These are phyloP conservation scores for Leavenworthia alabamica DNA, from an alignment of 345 rosid species.

Conservation along the genomic window DNA sequence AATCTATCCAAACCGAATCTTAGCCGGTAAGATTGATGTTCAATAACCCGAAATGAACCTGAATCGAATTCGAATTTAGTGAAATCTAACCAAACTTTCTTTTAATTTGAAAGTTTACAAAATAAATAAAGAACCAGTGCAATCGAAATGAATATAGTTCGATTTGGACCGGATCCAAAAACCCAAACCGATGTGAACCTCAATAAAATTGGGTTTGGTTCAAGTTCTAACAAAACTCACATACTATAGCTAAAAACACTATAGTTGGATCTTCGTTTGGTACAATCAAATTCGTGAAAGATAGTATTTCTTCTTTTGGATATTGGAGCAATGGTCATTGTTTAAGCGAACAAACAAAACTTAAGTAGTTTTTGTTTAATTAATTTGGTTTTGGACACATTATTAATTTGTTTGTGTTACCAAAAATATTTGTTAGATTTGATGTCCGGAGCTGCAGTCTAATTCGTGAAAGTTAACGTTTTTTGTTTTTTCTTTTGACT, in stretches of 20 bases:
- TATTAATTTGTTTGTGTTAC: slow-evolving; percentile 13
- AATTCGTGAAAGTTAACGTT: slow-evolving; percentile 30
- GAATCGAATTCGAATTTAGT: no score
- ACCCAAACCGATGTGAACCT: background rate
- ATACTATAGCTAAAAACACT: background rate
- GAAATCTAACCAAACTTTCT: no score
- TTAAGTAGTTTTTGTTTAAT: background rate
- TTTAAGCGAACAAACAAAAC: background rate
- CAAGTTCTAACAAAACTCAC: no score
- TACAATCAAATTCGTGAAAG: background rate
- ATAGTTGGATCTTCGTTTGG: background rate
- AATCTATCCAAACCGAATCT: no score
- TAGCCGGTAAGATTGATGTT: no score
- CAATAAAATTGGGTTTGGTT: no score
- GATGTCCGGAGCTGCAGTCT: slow-evolving; percentile 1
- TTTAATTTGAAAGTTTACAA: no score
- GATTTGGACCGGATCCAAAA: no score
- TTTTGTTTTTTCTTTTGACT: slow-evolving; percentile 11
- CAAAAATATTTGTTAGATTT: slow-evolving; percentile 11
- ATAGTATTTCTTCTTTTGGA: background rate
- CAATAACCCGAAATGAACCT: no score
- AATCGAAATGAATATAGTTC: no score
- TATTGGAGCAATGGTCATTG: background rate
- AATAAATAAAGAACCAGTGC: no score
- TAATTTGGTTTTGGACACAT: slow-evolving; percentile 12